Evolutionary conservation across 2,329 filamentous ascomycete species (phyloP), one percentile per base, ranked within the genome.

Genomic region (Fusarium compactum): DNA sequence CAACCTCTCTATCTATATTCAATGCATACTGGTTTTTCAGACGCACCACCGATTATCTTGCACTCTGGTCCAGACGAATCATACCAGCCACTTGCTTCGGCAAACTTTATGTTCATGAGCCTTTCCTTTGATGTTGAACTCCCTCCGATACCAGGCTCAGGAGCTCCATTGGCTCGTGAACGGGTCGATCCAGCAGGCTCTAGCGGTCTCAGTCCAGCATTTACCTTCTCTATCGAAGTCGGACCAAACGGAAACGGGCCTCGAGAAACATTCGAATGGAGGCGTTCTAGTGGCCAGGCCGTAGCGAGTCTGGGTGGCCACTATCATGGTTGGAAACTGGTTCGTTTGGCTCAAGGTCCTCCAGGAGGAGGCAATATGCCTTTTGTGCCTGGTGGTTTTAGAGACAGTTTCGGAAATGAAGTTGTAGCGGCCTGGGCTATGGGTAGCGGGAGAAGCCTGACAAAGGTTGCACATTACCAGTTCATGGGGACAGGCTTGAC

Each of bases 211-310:
- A 54, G 65, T 2, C 30, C 47, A 12, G 53, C 57, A 4, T 74
- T 67, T 34, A 54, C 45, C 12, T 74, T 76, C 46, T 29, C 47
- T 24, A 68, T 74, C 22, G 73, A 74, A 53, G 58, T 65, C 14
- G 74, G 74, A 11, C 50, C 46, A 25, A 12, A 25, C 16, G 65
- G 65, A 3, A 65, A 69, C 20, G 67, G 59, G 7, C 62, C 66
- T 6, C 62, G 74, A 20, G 74, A 76, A 50, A 34, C 44, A n/a
- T 76, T 74, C 18, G 68, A 76, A 46, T 76, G 74, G 74, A 57
- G 72, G 10, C 62, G 54, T 9, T 76, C 72, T 6, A 52, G 58
- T 8, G 63, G 70, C 2, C 62, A 67, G 18, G 68, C 69, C 3
- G 59, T 76, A 30, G 48, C 52, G 22, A 53, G 40, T 18, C 52